Conservation (phyloP, 768 basidiomycete species). For the Leucosporidium creatinivorum region DNA sequence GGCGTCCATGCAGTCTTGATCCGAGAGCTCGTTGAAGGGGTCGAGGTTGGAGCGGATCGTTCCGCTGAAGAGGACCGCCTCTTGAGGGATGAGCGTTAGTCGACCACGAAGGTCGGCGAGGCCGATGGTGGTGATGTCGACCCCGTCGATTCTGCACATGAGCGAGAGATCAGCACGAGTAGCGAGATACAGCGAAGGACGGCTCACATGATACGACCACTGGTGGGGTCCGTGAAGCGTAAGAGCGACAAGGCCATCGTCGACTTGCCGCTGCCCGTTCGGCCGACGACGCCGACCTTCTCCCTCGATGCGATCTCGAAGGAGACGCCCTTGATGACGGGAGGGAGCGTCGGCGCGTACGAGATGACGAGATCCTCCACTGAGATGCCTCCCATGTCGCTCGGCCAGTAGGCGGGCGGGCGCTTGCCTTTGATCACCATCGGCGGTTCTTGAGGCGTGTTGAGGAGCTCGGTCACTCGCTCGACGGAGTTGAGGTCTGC, state of each 20-base stretch:
- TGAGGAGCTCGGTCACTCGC: slow-evolving; percentile 40
- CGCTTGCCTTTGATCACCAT: slow-evolving; percentile 34
- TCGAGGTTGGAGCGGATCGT: slow-evolving; percentile 68
- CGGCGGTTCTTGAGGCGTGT: slow-evolving; percentile 24
- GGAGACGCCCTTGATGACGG: slow-evolving; percentile 70
- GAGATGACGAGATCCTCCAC: slow-evolving; percentile 67
- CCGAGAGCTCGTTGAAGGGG: slow-evolving; percentile 55
- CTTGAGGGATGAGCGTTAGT: slow-evolving; percentile 51
- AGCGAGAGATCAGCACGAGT: slow-evolving; percentile 42
- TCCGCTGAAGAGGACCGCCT: slow-evolving; percentile 50
- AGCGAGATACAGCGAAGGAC: not conserved
- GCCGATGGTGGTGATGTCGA: slow-evolving; percentile 62
- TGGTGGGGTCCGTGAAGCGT: slow-evolving; percentile 56
- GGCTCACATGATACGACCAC: slow-evolving; percentile 55
- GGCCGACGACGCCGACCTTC: slow-evolving; percentile 84
- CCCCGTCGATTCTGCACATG: slow-evolving; percentile 57
- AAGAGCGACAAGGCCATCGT: slow-evolving; percentile 50
- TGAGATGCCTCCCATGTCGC: slow-evolving; percentile 57
- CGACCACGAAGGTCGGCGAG: slow-evolving; percentile 64
- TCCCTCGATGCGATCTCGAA: slow-evolving; percentile 67
- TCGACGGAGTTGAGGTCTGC: slow-evolving; percentile 45
- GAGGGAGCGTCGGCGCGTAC: slow-evolving; percentile 77
- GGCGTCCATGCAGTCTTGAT: slow-evolving; percentile 59
- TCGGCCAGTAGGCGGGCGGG: slow-evolving; percentile 55
- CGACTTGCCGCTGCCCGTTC: slow-evolving; percentile 15